Evolutionary conservation across 192 early-diverging fungal species (phyloP).

Genomic region (Coemansia sp.): DNA sequence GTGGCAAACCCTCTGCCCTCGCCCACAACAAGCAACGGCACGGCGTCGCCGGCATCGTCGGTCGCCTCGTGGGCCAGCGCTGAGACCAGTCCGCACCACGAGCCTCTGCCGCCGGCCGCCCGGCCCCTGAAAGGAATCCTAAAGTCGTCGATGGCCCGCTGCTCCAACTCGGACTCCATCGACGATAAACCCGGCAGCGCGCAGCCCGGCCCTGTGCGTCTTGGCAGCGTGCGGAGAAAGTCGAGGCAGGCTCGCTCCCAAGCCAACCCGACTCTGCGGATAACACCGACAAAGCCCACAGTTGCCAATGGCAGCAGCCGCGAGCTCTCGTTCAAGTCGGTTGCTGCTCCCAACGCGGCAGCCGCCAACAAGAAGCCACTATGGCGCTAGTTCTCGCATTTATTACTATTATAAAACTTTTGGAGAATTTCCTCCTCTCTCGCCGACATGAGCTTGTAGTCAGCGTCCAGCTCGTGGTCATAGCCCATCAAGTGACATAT

Average conservation of each 20-base stretch:
- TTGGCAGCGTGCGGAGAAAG: constrained; percentile 31
- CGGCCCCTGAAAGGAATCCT: constrained; percentile 41
- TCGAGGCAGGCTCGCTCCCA: constrained; percentile 34
- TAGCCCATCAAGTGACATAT: constrained; percentile 67
- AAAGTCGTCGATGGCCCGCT: constrained; percentile 20
- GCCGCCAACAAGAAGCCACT: constrained; percentile 24
- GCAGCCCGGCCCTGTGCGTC: constrained; percentile 28
- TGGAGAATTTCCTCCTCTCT: constrained; percentile 36
- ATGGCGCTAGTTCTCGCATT: constrained; percentile 18
- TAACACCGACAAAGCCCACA: constrained; percentile 30
- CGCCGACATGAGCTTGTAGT: constrained; percentile 39
- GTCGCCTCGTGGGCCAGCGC: constrained; percentile 42
- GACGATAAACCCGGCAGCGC: background rate
- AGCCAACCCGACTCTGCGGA: constrained; percentile 24
- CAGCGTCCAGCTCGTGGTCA: constrained; percentile 55
- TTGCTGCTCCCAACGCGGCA: constrained; percentile 6
- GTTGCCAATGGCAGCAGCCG: background rate
- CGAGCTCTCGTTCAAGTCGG: constrained; percentile 40
- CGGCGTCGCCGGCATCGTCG: constrained; percentile 29
- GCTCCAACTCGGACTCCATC: no score
- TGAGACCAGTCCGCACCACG: constrained; percentile 35
- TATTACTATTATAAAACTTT: constrained; percentile 6
- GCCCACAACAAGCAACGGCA: constrained; percentile 17
- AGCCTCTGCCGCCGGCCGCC: constrained; percentile 38
- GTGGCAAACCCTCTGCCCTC: constrained; percentile 23